Conservation (phyloP, 2,329 filamentous ascomycete species). For the Trichophyton equinum region DNA sequence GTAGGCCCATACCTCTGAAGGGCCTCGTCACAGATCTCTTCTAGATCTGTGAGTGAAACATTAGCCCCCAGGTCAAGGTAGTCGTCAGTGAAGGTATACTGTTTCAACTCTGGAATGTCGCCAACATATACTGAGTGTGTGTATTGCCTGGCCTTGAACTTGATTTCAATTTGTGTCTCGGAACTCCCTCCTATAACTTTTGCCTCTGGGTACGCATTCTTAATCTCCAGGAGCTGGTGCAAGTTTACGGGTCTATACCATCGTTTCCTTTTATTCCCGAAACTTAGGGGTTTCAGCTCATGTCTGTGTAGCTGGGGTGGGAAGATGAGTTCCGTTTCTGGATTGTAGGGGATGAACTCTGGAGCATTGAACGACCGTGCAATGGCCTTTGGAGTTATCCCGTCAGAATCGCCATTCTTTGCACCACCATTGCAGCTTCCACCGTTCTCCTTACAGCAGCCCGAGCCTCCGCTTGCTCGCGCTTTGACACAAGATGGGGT, state of each 20-base stretch:
- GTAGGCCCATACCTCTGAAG: constrained; percentile 61
- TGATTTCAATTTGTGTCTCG: constrained; percentile 96
- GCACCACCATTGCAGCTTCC: constrained; percentile 52
- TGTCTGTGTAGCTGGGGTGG: constrained; percentile 75
- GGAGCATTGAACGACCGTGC: constrained; percentile 58
- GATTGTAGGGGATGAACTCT: constrained; percentile 86
- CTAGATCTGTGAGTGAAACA: constrained; percentile 80
- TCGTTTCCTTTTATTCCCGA: constrained; percentile 86
- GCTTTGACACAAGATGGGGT: constrained; percentile 41
- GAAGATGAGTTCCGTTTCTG: constrained; percentile 90
- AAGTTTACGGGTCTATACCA: constrained; percentile 88
- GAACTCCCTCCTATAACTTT: constrained; percentile 95
- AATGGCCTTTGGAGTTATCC: constrained; percentile 31
- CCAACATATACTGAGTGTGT: constrained; percentile 82
- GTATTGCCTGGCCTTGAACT: constrained; percentile 92
- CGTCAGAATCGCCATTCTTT: constrained; percentile 26
- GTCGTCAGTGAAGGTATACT: constrained; percentile 67
- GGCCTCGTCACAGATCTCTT: constrained; percentile 69
- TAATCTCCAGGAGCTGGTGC: constrained; percentile 82
- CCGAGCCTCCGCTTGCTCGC: constrained; percentile 45
- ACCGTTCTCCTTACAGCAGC: constrained; percentile 56
- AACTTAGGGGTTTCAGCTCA: constrained; percentile 65
- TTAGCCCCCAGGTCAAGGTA: constrained; percentile 89
- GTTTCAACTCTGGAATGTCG: constrained; percentile 77
- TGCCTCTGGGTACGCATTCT: constrained; percentile 66